A percentile compares a stretch with the other conserved stretches of the same genome.
These are phyloP conservation scores for Fraxinus sp. DNA, from an alignment of 305 asterid genomes.

Conservation along the genomic window DNA sequence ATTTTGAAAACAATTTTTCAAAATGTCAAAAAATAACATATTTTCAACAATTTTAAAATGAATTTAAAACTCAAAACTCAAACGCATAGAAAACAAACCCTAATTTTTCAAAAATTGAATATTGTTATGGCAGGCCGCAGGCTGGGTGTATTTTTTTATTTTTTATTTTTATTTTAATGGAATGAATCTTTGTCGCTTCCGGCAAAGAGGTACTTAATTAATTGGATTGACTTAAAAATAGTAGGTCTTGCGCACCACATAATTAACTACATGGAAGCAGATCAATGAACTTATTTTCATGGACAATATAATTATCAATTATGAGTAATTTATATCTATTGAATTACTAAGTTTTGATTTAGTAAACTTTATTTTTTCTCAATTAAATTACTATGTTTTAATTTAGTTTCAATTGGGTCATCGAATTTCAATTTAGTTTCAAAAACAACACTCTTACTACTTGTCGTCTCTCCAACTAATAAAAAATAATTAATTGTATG, in stretches of 20 bases:
- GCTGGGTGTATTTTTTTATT: background rate
- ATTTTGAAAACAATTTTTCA: too few relatives aligned
- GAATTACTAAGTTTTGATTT: too few relatives aligned
- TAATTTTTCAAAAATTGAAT: too few relatives aligned
- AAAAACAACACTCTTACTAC: background rate
- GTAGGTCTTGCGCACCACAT: background rate
- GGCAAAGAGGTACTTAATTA: background rate
- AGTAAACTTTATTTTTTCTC: too few relatives aligned
- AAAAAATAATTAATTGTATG: too few relatives aligned
- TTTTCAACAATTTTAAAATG: too few relatives aligned
- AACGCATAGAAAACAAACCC: too few relatives aligned
- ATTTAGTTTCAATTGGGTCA: background rate
- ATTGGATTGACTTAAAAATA: background rate
- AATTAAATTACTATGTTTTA: too few relatives aligned
- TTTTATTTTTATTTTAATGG: background rate
- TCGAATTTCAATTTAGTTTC: background rate
- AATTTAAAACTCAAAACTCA: too few relatives aligned
- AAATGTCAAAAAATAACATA: too few relatives aligned
- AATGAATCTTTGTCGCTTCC: background rate
- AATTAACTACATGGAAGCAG: background rate
- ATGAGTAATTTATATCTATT: background rate
- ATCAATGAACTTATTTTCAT: too few relatives aligned
- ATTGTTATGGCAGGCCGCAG: background rate
- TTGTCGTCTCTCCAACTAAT: background rate
- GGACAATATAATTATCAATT: too few relatives aligned